Conservation (phyloP, 1,284 basidiomycete species). For the Butyriboletus appendiculatus region DNA sequence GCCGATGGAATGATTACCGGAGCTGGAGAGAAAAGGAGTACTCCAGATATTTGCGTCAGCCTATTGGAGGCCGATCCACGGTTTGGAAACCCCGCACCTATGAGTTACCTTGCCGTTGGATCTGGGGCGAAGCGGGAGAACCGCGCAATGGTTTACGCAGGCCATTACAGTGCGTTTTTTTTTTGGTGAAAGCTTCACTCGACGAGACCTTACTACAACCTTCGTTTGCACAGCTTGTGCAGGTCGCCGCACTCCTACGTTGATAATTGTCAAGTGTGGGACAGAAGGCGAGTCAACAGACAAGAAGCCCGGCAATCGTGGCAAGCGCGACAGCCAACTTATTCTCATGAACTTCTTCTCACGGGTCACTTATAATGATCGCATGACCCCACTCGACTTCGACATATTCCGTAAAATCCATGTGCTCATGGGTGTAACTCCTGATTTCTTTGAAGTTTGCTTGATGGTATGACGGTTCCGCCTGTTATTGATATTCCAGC, state of each 20-base stretch:
- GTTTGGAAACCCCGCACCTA: slow-evolving; percentile 95
- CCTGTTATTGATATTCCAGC: neutral
- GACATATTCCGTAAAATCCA: slow-evolving; percentile 98
- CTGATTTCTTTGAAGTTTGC: slow-evolving; percentile 97
- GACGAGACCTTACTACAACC: neutral
- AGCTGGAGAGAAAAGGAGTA: slow-evolving; percentile 91
- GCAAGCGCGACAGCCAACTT: slow-evolving; percentile 98
- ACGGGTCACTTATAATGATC: slow-evolving; percentile 97
- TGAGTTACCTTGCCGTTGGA: slow-evolving; percentile 93
- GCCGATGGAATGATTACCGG: slow-evolving; percentile 99
- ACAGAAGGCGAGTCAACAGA: slow-evolving; percentile 83
- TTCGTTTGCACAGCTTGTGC: slow-evolving; percentile 54
- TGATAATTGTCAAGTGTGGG: slow-evolving; percentile 97
- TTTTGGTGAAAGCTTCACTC: neutral
- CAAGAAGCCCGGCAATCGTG: slow-evolving; percentile 96
- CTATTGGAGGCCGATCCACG: slow-evolving; percentile 92
- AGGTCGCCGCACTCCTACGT: slow-evolving; percentile 91
- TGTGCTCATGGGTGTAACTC: slow-evolving; percentile 97
- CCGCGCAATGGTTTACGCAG: slow-evolving; percentile 97
- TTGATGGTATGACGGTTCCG: slow-evolving; percentile 76
- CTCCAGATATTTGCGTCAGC: slow-evolving; percentile 95
- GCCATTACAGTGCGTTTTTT: slow-evolving; percentile 88
- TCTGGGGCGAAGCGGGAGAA: slow-evolving; percentile 90
- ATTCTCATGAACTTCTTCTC: slow-evolving; percentile 99
- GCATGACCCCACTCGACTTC: slow-evolving; percentile 97